Conservation (phyloP, 2,329 filamentous ascomycete genomes). For the Neurospora sp. region DNA sequence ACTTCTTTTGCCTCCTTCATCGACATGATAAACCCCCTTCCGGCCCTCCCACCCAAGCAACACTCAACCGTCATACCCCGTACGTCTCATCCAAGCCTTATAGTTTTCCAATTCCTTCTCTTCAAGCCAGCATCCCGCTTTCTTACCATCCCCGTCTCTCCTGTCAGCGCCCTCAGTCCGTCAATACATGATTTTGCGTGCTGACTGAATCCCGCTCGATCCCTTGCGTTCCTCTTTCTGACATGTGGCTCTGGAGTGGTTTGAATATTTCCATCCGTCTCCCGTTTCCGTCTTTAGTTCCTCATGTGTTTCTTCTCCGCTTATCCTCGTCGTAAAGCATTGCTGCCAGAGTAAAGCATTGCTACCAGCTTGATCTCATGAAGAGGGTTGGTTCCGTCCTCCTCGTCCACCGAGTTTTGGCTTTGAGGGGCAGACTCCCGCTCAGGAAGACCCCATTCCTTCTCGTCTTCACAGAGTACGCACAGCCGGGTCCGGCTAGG, state of each 20-base stretch:
- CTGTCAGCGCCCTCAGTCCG: background rate
- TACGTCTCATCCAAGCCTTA: background rate
- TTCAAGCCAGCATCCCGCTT: background rate
- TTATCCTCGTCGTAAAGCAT: background rate
- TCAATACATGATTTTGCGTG: background rate
- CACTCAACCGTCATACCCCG: background rate
- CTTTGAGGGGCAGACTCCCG: background rate
- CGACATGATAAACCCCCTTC: background rate
- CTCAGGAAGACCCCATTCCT: background rate
- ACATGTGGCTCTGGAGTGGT: background rate
- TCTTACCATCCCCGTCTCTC: background rate
- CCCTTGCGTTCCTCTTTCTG: background rate
- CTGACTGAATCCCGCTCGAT: background rate
- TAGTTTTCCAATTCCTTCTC: background rate
- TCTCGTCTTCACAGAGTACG: background rate
- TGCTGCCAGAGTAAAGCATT: background rate
- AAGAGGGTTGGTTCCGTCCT: background rate
- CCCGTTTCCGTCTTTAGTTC: background rate
- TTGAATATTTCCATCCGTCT: background rate
- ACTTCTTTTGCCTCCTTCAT: background rate
- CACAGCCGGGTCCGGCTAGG: background rate
- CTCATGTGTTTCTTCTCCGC: background rate
- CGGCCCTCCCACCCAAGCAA: background rate
- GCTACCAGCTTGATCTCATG: background rate
- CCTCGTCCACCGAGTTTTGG: background rate